Base-by-base conservation (phyloP, 2,329 filamentous ascomycete species). In the Emmonsiellopsis sp. region DNA sequence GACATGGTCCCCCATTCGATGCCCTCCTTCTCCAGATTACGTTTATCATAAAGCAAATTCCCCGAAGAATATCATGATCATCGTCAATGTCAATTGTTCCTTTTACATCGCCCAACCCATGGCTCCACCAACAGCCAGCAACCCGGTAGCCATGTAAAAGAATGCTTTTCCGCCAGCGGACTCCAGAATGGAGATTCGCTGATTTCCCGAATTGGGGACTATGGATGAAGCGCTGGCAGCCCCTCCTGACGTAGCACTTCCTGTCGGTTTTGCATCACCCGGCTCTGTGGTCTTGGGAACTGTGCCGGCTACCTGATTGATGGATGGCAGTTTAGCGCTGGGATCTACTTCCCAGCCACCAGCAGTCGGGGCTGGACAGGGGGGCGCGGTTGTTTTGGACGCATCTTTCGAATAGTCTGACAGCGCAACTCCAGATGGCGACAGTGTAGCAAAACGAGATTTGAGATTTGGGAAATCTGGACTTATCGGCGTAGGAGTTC, bases 401-500 rank as follows among this genome's bases (percentile, higher is more conserved):
- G 84, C 75, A n/a, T 79, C 78, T 5, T 84, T 76, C 20, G 79
- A 78, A 71, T 94, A 94, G 31, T 79, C 79, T 1, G 80, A 78
- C 50, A 78, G 79, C 42, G 78, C 76, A 42, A 92, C 79, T 35
- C 89, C 86, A 0, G 81, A 81, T 0, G 89, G 88, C 7, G 74
- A 79, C 51, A 89, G 72, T 3, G 81, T 85, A 6, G 83, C 83
- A 89, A 89, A 95, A 60, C 88, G 83, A 31, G 74, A 77, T 72
- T 84, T 83, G 55, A 95, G 78, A 66, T 93, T 93, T 61, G 75
- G 67, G 67, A 92, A 95, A 66, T 95, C 89, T 0, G 89, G 88
- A 5, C 73, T 73, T 31, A 89, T 74, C 0, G 89, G 86, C 0
- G 78, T 86, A 0, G 89, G 89, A 0, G 80, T 88, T 51, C 89